These are phyloP conservation scores for Periconia digitata DNA, from an alignment of 2,329 filamentous ascomycete genomes.

Conservation along the genomic window DNA sequence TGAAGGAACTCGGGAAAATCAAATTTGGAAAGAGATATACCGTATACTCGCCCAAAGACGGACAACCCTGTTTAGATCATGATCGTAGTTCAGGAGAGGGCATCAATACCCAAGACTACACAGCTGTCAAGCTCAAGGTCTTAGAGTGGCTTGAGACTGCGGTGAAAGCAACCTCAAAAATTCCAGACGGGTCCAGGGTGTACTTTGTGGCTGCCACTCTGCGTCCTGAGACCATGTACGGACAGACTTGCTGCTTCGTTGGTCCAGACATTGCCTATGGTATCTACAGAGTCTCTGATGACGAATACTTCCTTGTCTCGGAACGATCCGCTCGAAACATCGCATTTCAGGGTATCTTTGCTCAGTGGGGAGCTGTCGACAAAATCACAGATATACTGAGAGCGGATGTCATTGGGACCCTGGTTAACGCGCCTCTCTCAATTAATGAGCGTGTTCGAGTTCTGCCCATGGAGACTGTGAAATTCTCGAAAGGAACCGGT, in stretches of 20 bases:
- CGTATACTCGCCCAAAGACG: conserved; percentile 83
- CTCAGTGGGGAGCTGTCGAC: conserved; percentile 71
- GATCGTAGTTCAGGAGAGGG: conserved; percentile 80
- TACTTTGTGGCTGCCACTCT: conserved; percentile 94
- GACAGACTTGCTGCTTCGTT: conserved; percentile 93
- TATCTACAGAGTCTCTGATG: conserved; percentile 69
- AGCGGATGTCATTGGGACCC: conserved; percentile 80
- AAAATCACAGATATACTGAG: conserved; percentile 75
- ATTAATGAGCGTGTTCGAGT: conserved; percentile 79
- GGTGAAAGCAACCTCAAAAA: conserved; percentile 67
- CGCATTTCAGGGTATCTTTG: conserved; percentile 88
- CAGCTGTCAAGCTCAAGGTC: conserved; percentile 84
- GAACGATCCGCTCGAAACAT: conserved; percentile 89
- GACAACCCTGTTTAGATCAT: conserved; percentile 85
- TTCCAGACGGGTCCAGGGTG: conserved; percentile 76
- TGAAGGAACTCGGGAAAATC: conserved; percentile 88
- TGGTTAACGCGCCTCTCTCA: conserved; percentile 86
- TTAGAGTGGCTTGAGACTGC: conserved; percentile 83
- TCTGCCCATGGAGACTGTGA: conserved; percentile 91
- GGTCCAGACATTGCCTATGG: conserved; percentile 87
- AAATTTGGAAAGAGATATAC: conserved; percentile 93
- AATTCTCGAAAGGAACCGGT: conserved; percentile 90
- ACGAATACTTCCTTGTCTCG: conserved; percentile 80
- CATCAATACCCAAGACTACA: conserved; percentile 86
- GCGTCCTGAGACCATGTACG: conserved; percentile 97